phyloP scores from a whole-genome alignment of 495 filamentous ascomycete genomes.

The Cairneyella variabilis region DNA sequence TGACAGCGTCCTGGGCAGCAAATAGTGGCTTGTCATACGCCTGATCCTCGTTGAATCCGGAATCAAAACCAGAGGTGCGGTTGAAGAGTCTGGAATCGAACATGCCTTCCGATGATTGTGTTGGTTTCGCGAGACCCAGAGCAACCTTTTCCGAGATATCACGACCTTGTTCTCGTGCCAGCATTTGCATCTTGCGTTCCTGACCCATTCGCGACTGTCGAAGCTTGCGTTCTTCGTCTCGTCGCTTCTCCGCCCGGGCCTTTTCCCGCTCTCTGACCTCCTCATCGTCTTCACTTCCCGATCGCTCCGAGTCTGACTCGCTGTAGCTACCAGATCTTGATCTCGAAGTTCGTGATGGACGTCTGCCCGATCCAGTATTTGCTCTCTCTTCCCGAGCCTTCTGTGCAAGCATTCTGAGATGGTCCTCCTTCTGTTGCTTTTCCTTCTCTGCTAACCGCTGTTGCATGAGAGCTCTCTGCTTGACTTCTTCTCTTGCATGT shows the following conservation, averaged over 20 bases:
- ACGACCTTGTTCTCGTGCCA: constrained; percentile 92
- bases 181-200: constrained; percentile 81
- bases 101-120: constrained; percentile 85
- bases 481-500: constrained; percentile 93
- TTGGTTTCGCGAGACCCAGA: constrained; percentile 91
- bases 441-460: constrained; percentile 96
- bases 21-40: constrained; percentile 97
- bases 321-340: constrained; percentile 49
- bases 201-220: constrained; percentile 95
- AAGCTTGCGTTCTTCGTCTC: constrained; percentile 82
- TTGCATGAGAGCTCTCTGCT: constrained; percentile 90
- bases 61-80: constrained; percentile 81
- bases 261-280: constrained; percentile 71
- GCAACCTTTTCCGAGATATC: constrained; percentile 98
- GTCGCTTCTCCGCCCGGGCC: constrained; percentile 70
- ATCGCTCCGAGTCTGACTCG: constrained; percentile 53
- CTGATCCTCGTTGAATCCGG: constrained; percentile 96
- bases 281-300: constrained; percentile 69
- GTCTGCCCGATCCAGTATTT: constrained; percentile 48
- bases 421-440: constrained; percentile 87
- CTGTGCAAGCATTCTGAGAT: constrained; percentile 83
- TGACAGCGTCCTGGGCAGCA: constrained; percentile 92
- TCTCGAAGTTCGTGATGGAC: constrained; percentile 32
- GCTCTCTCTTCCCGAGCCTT: constrained; percentile 82
- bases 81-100: constrained; percentile 97